These are phyloP conservation scores for Amoeboaphelidium protococcarum DNA, from an alignment of 371 early-diverging fungal species.

Conservation along the genomic window DNA sequence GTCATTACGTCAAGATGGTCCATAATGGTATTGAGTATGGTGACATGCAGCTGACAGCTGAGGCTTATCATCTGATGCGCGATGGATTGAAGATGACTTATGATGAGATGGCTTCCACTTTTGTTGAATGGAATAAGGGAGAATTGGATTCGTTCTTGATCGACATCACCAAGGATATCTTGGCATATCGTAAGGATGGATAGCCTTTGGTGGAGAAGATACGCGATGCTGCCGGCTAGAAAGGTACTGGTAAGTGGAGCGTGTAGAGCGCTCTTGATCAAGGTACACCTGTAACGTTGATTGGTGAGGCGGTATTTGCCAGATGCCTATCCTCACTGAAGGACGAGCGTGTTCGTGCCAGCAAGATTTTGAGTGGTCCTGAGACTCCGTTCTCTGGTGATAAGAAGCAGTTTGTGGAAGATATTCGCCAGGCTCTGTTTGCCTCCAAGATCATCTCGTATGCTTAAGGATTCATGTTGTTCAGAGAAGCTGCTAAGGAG, in stretches of 20 bases:
- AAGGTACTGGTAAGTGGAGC: constrained; percentile 98
- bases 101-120: constrained; percentile 66
- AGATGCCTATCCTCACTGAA: constrained; percentile 87
- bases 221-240: constrained; percentile 83
- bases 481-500: constrained; percentile 78
- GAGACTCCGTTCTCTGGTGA: constrained; percentile 39
- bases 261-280: constrained; percentile 77
- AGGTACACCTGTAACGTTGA: constrained; percentile 78
- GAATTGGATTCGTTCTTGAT: constrained; percentile 90
- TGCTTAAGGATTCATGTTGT: constrained; percentile 96
- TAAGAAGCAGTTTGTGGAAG: constrained; percentile 52
- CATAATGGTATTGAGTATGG: constrained; percentile 99
- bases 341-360: constrained; percentile 70
- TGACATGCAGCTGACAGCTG: constrained; percentile 96
- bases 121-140: constrained; percentile 81
- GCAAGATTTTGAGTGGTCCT: constrained; percentile 54
- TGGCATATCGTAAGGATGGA: constrained; percentile 76
- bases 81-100: constrained; percentile 44
- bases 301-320: constrained; percentile 92
- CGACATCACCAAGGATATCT: constrained; percentile 79
- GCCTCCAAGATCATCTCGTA: constrained; percentile 93
- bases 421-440: constrained; percentile 58
- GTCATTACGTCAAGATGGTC: constrained; percentile 99
- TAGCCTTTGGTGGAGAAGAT: constrained; percentile 72
- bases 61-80: constrained; percentile 80